A percentile compares a stretch with the other conserved stretches of the same genome.
Evolutionary conservation across 768 basidiomycete species (phyloP).

Genomic region (Austroboletus eburneus): DNA sequence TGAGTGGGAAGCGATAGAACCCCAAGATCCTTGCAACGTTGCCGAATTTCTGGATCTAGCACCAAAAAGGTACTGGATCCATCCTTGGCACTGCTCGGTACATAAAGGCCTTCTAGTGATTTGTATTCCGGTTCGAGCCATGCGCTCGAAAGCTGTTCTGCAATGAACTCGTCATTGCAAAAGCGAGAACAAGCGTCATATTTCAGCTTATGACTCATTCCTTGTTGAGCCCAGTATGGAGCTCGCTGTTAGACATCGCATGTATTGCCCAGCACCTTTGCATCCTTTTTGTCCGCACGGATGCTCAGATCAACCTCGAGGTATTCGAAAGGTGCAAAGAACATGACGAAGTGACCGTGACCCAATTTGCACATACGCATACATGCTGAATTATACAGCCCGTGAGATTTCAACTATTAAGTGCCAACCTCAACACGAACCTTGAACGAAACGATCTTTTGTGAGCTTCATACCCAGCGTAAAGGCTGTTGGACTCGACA

Average conservation of each 20-base stretch:
- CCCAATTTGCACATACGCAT: background rate
- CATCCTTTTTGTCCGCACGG: background rate
- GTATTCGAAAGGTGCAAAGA: background rate
- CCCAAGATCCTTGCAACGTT: slow-evolving; percentile 4
- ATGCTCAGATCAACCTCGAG: background rate
- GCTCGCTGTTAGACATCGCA: background rate
- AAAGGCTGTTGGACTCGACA: slow-evolving; percentile 36
- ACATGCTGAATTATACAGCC: background rate
- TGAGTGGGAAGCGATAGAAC: slow-evolving; percentile 10
- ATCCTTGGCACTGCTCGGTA: background rate
- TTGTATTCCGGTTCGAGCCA: slow-evolving; percentile 39
- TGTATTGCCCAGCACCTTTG: background rate
- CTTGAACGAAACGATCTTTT: slow-evolving; percentile 33
- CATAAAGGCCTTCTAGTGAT: slow-evolving; percentile 33
- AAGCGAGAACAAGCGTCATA: slow-evolving; percentile 2
- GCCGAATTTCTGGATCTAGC: background rate
- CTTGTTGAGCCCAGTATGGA: background rate
- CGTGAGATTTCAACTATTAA: background rate
- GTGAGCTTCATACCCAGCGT: slow-evolving; percentile 29
- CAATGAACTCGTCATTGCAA: background rate
- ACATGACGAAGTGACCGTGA: background rate
- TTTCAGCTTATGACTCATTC: slow-evolving; percentile 4
- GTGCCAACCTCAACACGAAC: background rate
- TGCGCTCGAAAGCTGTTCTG: slow-evolving; percentile 1
- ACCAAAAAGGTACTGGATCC: background rate